Base-by-base conservation (phyloP, 1,284 basidiomycete species). In the Malassezia equina region DNA sequence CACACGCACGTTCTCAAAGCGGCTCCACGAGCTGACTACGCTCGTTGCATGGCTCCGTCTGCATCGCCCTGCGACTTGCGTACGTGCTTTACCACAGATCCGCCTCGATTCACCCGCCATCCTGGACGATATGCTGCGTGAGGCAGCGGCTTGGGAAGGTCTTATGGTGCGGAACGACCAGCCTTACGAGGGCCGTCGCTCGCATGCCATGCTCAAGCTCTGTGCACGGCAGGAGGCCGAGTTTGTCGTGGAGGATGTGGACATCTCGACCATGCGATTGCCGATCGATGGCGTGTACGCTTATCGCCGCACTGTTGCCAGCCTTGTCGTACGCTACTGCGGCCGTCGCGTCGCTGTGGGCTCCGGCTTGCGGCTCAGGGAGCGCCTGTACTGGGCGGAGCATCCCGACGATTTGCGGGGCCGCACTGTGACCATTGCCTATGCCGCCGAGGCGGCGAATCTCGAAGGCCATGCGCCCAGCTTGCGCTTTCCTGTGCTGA, bases 401-500 rank as follows among this genome's bases (percentile, higher is more conserved):
- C 29, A 62, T 32, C 66, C 66, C 1, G 43, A 55, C 2, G 43
- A 31, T 46, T 60, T 68, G 32, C 32, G 59, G 1, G 67, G 67
- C 21, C 63, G 62, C 32, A 34, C 52, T 9, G 59, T 66, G 21
- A 70, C 67, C 7, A 66, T 67, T 7, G 53, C 60, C 21, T 67
- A 27, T 45, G 50, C 43, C 25, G 49, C 34, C 13, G 50, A 49
- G 32, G 23, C 17, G 7, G 42, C 39, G 15, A 23, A 44, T 17
- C 47, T 24, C 23, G 23, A 47, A 3, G 53, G 41, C 7, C 23
- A 28, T 7, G 45, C 34, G 19, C 19, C 29, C 27, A 64, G 65
- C 29, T 48, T 68, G 1, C 64, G 66, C 19, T 68, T 68, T 39
- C 64, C 66, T 17, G 55, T 63, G 13, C 54, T 68, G 47, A 68